phyloP scores from a whole-genome alignment of 257 asterid species.

The Handroanthus guayacan region DNA sequence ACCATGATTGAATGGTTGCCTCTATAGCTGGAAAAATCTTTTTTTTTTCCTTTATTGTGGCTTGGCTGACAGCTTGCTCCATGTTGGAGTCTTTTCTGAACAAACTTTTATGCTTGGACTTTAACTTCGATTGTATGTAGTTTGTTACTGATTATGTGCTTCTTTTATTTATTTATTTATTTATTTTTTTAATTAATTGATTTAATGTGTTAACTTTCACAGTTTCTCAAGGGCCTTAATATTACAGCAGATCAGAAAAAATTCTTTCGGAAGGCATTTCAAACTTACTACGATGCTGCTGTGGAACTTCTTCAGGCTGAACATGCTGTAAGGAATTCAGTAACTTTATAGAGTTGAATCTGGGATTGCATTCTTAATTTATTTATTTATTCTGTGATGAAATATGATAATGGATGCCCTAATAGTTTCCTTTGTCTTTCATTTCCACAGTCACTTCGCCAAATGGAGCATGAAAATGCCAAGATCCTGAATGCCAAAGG shows the following conservation, averaged over 20 bases:
- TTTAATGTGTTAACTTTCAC: conserved; percentile 42
- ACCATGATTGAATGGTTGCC: conserved; percentile 29
- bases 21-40: conserved; percentile 10
- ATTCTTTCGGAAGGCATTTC: conserved; percentile 78
- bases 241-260: conserved; percentile 83
- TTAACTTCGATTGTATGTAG: no score
- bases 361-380: conserved; percentile 29
- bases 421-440: conserved; percentile 16
- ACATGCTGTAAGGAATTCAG: conserved; percentile 75
- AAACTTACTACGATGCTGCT: conserved; percentile 79
- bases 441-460: conserved; percentile 80
- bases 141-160: no score
- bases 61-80: conserved; percentile 15
- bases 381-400: conserved; percentile 23
- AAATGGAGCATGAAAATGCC: conserved; percentile 96
- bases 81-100: conserved; percentile 27
- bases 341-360: conserved; percentile 22
- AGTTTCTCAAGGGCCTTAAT: conserved; percentile 89
- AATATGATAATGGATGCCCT: conserved; percentile 27
- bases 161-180: not conserved
- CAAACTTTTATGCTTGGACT: not conserved
- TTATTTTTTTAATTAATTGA: conserved; percentile 15
- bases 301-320: conserved; percentile 92
- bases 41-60: not conserved
- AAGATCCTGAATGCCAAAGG: conserved; percentile 97